phyloP scores from a whole-genome alignment of 192 early-diverging fungal species.

The Mortierella hygrophila region DNA sequence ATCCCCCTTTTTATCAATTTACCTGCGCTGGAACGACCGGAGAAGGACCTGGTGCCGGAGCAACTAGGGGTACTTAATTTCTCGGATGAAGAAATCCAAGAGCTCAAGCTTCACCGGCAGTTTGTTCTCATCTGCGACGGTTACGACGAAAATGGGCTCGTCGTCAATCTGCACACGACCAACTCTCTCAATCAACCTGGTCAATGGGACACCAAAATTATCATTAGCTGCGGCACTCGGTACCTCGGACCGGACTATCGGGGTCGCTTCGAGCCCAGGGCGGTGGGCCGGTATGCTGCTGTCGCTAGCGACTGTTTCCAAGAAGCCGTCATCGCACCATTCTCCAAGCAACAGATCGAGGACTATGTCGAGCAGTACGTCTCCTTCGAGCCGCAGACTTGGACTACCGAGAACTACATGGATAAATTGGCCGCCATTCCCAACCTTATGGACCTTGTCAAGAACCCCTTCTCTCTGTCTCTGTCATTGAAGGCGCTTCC shows the following conservation, averaged over 20 bases:
- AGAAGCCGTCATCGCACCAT: not conserved
- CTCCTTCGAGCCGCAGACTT: not conserved
- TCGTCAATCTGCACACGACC: not conserved
- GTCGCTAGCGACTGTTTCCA: not conserved
- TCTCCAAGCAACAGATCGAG: not conserved
- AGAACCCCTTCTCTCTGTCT: not conserved
- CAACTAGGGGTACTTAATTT: not conserved
- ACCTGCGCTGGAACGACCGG: not conserved
- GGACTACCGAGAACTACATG: not conserved
- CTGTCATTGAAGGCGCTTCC: not conserved
- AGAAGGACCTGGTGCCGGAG: not conserved
- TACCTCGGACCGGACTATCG: not conserved
- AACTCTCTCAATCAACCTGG: not conserved
- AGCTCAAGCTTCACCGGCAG: not conserved
- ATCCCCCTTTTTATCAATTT: slow-evolving; percentile 5
- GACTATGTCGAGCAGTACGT: not conserved
- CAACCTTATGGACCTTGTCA: slow-evolving; percentile 3
- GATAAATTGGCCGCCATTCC: not conserved
- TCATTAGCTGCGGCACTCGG: not conserved
- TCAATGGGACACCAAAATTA: not conserved
- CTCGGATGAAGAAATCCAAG: not conserved
- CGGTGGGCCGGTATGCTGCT: too few species aligned
- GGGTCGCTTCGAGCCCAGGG: not conserved
- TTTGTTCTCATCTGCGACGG: slow-evolving; percentile 13
- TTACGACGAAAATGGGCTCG: slow-evolving; percentile 1